Evolutionary conservation across 768 basidiomycete genomes (phyloP).

Genomic region (Gymnopilus junonius): DNA sequence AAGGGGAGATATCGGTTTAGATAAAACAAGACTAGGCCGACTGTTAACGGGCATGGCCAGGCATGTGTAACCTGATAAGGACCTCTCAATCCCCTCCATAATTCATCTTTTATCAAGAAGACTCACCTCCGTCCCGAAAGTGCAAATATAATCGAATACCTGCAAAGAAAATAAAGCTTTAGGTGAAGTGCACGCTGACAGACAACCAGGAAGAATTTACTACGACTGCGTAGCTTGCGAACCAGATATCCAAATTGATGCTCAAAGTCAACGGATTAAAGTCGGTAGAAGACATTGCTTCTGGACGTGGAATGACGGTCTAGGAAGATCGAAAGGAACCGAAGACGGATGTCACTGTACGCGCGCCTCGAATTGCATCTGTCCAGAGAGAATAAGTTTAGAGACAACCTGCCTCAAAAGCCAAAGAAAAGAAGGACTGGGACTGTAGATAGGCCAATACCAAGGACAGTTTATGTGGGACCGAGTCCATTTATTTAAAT

Average conservation of each 20-base stretch:
- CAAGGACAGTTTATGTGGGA: slow-evolving; percentile 3
- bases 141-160: slow-evolving; percentile 1
- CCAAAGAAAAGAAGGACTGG: background rate
- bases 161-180: background rate
- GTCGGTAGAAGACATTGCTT: background rate
- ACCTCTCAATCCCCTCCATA: background rate
- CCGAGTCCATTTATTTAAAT: background rate
- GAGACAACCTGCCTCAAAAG: background rate
- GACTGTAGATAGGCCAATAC: background rate
- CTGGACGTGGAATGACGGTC: background rate
- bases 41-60: background rate
- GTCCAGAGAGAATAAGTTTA: background rate
- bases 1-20: slow-evolving; percentile 2
- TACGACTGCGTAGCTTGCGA: slow-evolving; percentile 2
- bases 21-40: background rate
- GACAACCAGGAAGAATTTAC: background rate
- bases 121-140: background rate
- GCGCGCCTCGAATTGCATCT: background rate
- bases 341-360: background rate
- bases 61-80: background rate
- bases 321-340: background rate
- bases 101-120: background rate
- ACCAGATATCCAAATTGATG: slow-evolving; percentile 1
- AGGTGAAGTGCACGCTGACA: background rate
- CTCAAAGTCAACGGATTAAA: background rate